Percentiles rank a stretch among this genome's conserved stretches.
Evolutionary conservation across 2,329 filamentous ascomycete species (phyloP).

Genomic region (Pseudogymnoascus sp.): DNA sequence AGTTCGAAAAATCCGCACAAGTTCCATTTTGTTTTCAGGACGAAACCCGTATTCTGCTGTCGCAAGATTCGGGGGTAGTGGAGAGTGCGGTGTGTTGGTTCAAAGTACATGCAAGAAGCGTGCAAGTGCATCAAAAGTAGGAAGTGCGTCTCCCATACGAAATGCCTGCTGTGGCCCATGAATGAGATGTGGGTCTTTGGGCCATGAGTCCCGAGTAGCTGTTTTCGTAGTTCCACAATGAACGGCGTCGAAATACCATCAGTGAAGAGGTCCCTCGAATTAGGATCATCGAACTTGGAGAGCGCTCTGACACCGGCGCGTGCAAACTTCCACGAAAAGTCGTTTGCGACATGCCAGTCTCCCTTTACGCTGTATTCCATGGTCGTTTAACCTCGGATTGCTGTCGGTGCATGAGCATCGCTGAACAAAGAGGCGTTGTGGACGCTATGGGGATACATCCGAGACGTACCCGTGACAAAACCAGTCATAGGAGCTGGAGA

Average conservation of each 20-base stretch:
- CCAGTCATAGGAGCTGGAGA: conserved; percentile 39
- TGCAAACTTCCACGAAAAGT: not conserved
- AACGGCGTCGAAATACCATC: not conserved
- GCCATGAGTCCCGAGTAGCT: not conserved
- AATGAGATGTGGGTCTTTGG: conserved; percentile 1
- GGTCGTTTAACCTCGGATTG: conserved; percentile 27
- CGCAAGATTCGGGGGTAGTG: not conserved
- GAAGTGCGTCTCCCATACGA: not conserved
- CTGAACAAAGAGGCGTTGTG: conserved; percentile 27
- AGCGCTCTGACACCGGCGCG: not conserved
- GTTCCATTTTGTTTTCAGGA: not conserved
- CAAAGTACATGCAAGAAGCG: conserved; percentile 5
- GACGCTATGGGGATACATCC: conserved; percentile 28
- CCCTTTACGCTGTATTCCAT: not conserved
- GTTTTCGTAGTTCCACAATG: not conserved
- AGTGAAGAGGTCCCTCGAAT: conserved; percentile 5
- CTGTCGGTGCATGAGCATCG: conserved; percentile 30
- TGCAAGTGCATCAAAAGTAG: conserved; percentile 2
- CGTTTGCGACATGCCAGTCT: not conserved
- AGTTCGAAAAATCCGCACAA: not conserved
- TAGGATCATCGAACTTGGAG: not conserved
- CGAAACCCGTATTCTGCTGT: not conserved
- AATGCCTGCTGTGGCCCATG: conserved; percentile 1
- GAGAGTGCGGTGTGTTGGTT: not conserved
- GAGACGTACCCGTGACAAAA: conserved; percentile 40